These are phyloP conservation scores for Pseudozyma tsukubaensis DNA, from an alignment of 1,284 basidiomycete genomes.

Conservation along the genomic window DNA sequence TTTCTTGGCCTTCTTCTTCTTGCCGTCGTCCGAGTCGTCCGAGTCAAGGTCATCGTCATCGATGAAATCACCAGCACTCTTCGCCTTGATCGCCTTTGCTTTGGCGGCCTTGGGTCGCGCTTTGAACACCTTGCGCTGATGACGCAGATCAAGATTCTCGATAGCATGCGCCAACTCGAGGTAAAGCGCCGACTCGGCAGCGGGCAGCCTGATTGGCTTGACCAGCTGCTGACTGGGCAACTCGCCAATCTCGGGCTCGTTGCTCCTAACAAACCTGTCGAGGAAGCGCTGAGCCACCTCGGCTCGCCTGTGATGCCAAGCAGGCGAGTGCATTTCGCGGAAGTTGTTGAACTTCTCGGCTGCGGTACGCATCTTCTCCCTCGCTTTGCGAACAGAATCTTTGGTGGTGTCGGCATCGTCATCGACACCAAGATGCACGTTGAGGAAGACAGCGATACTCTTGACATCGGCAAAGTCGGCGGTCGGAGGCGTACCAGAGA, in stretches of 20 bases:
- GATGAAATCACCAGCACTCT: slow-evolving; percentile 19
- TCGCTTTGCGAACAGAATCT: slow-evolving; percentile 74
- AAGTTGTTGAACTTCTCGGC: slow-evolving; percentile 96
- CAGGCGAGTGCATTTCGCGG: slow-evolving; percentile 88
- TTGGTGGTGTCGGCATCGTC: slow-evolving; percentile 83
- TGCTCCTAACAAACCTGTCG: slow-evolving; percentile 73
- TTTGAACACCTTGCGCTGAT: slow-evolving; percentile 67
- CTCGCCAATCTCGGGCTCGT: slow-evolving; percentile 95
- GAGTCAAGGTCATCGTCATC: slow-evolving; percentile 19
- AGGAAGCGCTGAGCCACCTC: slow-evolving; percentile 82
- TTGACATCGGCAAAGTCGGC: slow-evolving; percentile 90
- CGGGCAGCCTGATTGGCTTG: slow-evolving; percentile 80
- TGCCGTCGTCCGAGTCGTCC: slow-evolving; percentile 26
- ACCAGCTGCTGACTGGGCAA: slow-evolving; percentile 82
- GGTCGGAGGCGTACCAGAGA: slow-evolving; percentile 95
- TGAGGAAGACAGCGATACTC: slow-evolving; percentile 71
- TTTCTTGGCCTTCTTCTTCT: slow-evolving; percentile 38
- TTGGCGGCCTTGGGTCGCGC: slow-evolving; percentile 30
- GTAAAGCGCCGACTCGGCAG: slow-evolving; percentile 93
- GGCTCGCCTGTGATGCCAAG: slow-evolving; percentile 91
- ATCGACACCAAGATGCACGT: slow-evolving; percentile 71
- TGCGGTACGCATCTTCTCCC: slow-evolving; percentile 84
- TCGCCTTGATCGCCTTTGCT: slow-evolving; percentile 14
- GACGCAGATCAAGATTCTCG: slow-evolving; percentile 81
- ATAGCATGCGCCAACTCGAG: slow-evolving; percentile 94